phyloP scores from a whole-genome alignment of 2,329 filamentous ascomycete species.

The Fusarium annulatum region DNA sequence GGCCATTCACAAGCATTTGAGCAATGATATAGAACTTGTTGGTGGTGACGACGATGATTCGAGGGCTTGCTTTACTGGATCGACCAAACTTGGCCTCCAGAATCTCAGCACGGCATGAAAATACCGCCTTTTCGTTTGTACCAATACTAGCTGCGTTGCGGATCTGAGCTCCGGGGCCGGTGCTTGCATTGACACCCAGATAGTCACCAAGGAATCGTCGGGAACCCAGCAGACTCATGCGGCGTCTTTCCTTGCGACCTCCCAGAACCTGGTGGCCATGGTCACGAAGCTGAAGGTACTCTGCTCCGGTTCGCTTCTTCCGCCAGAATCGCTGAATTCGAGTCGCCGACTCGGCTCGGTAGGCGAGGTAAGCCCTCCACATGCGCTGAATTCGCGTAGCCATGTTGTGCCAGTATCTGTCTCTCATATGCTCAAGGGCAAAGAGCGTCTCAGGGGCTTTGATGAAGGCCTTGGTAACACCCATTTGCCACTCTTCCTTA shows the following conservation, averaged over 20 bases:
- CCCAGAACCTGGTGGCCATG: conserved; percentile 85
- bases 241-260: conserved; percentile 88
- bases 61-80: conserved; percentile 91
- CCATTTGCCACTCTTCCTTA: conserved; percentile 95
- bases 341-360: conserved; percentile 90
- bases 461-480: conserved; percentile 96
- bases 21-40: conserved; percentile 90
- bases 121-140: conserved; percentile 79
- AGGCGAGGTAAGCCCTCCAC: conserved; percentile 95
- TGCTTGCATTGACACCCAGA: conserved; percentile 83
- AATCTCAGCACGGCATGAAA: conserved; percentile 91
- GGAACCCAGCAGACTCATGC: conserved; percentile 91
- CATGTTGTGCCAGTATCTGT: conserved; percentile 99
- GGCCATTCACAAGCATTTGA: conserved; percentile 83
- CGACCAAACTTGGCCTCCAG: conserved; percentile 95
- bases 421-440: conserved; percentile 96
- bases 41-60: conserved; percentile 85
- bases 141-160: conserved; percentile 78
- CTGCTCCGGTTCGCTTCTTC: conserved; percentile 89
- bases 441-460: conserved; percentile 98
- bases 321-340: conserved; percentile 96
- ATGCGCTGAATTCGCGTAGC: conserved; percentile 96
- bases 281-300: conserved; percentile 89
- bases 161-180: conserved; percentile 83
- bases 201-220: conserved; percentile 96